Evolutionary conservation across 2,329 filamentous ascomycete genomes (phyloP).

Genomic region (Nemania sp.): DNA sequence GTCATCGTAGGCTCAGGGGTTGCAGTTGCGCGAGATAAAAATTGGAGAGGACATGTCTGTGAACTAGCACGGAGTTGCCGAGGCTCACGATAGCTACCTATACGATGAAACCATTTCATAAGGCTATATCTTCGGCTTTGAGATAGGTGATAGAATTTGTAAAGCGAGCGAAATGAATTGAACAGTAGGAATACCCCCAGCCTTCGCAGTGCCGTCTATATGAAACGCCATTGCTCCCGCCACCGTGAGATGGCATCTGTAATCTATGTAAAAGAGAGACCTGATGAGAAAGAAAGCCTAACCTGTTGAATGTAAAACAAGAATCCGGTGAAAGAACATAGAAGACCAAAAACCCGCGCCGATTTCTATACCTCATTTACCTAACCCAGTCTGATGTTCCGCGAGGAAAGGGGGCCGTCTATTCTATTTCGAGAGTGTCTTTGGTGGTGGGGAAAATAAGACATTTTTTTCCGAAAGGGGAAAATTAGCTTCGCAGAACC

Average conservation of each 20-base stretch:
- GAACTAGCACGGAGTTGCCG: too few relatives aligned
- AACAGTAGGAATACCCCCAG: not conserved
- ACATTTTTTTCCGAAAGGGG: not conserved
- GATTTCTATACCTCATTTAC: not conserved
- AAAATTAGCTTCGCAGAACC: not conserved
- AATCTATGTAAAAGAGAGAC: not conserved
- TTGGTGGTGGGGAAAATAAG: not conserved
- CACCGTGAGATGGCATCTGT: not conserved
- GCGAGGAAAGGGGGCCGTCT: constrained; percentile 5
- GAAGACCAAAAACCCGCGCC: not conserved
- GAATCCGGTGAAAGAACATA: not conserved
- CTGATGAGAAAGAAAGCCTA: not conserved
- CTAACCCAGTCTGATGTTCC: constrained; percentile 1
- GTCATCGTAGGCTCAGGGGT: too few relatives aligned
- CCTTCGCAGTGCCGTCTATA: constrained; percentile 1
- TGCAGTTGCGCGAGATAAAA: too few relatives aligned
- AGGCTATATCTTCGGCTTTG: not conserved
- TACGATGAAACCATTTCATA: not conserved
- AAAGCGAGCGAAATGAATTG: constrained; percentile 5
- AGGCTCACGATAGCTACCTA: not conserved
- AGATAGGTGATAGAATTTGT: not conserved
- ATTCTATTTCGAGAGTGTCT: constrained; percentile 9
- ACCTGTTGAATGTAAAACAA: not conserved
- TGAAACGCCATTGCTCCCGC: constrained; percentile 18
- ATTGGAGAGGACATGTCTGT: too few relatives aligned